Evolutionary conservation across 2,329 filamentous ascomycete genomes (phyloP), one percentile per base, ranked within the genome.

Genomic region (Monilinia polystroma): DNA sequence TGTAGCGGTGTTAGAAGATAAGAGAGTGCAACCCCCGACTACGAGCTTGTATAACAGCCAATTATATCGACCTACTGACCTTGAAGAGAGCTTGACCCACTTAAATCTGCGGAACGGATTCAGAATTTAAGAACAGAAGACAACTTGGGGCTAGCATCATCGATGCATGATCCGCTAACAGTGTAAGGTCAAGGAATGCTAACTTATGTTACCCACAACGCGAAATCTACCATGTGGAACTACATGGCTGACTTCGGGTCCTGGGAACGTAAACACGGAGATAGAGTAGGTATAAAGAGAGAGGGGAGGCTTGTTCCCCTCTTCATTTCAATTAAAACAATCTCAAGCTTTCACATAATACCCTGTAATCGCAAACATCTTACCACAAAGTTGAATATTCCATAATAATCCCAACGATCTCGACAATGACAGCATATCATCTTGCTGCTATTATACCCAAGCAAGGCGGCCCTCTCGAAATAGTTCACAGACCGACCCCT

Each of bases 401-500:
- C 14, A 38, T 18, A 49, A 14, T n/a, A 55, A 16, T 14, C 12
- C 10, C 14, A 38, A 51, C 49, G 58, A 35, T 32, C 14, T 26
- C 58, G 51, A 60, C 29, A 7, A 59, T 41, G 20, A 38, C n/a
- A 3, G n/a, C 29, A 51, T 53, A 65, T 29, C 53, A 65, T 41
- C 43, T 59, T 32, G 63, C 63, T 51, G 63, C 63, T 41, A 51
- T 65, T 6, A 49, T 58, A 26, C 63, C 52, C 2, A 18, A 65
- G 7, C 58, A 51, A 10, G 54, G 63, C 0, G 29, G 41, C 5
- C 64, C 45, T 26, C 12, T 66, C 4, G 12, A 62, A 45, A 26
- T 66, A 12, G 47, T 43, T 43, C 23, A 62, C 11, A 41, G 56
- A 8, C 70, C 69, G 1, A 80, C 78, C 0, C 79, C 79, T 10